Evolutionary conservation across 1,139 yeast species (phyloP), one percentile per base, ranked within the genome.

Genomic region (Yamadazyma oceani): DNA sequence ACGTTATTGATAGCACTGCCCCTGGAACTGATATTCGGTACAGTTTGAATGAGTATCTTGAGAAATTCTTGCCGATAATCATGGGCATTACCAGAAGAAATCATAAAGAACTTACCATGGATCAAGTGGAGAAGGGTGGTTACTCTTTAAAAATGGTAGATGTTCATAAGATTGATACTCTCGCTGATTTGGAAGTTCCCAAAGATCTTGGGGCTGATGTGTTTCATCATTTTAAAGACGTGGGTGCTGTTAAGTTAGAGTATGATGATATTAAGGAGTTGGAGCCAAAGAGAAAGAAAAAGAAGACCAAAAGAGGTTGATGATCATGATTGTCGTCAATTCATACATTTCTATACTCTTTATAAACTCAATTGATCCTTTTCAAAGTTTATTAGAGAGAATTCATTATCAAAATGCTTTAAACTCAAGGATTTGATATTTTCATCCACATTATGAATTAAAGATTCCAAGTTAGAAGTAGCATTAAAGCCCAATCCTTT

Each of bases 1-100:
- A 53, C 38, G 64, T 71, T 15, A 51, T 60, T 13, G 70, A 57
- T 15, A 49, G 63, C 2, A 32, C 37, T 7, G 50, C 60, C 31
- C 64, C 67, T 1, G 62, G 49, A 3, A 45, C 60, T 7, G 62
- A 64, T 29, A 63, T 73, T 30, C 72, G 70, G 49, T 73, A 72
- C 46, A 66, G 55, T 31, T 51, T 58, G 22, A 68, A 66, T 42
- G 79, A 73, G 50, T 73, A 73, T 39, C 44, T 56, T 2, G 66
- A 65, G 2, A 70, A 66, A 36, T 55, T 53, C 17, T 39, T 65
- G 24, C 67, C 69, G 1, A 50, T 48, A 2, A 54, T 54, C 28
- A 41, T 58, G 16, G 45, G 46, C 2, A 48, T 61, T 19, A 8
- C 21, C 8, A 21, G 51, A n/a, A 29, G 37, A 2, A 34, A 41